Conservation (phyloP, 257 asterid species). For the Mentha longifolia region DNA sequence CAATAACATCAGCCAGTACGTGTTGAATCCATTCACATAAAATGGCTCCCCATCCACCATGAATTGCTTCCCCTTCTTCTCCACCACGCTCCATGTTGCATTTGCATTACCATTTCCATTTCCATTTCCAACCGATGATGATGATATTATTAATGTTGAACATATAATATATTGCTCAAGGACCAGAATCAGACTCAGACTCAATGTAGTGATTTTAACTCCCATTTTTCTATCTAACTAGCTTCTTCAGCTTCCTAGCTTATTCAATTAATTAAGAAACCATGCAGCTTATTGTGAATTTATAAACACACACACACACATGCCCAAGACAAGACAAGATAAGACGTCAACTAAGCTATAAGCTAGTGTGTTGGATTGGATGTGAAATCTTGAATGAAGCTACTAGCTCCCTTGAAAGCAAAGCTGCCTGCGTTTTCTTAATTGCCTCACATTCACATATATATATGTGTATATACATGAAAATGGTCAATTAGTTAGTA, state of each 20-base stretch:
- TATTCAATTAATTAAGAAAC: slow-evolving; percentile 3
- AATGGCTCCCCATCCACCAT: slow-evolving; percentile 68
- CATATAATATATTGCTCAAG: neutral
- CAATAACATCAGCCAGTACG: slow-evolving; percentile 92
- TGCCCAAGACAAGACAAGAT: neutral
- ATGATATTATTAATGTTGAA: too few species aligned
- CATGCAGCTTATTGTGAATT: neutral
- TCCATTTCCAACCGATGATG: too few species aligned
- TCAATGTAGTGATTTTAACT: too few species aligned
- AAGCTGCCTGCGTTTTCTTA: neutral
- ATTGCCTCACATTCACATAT: too few species aligned
- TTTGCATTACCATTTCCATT: too few species aligned
- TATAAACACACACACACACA: neutral
- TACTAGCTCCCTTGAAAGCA: slow-evolving; percentile 53
- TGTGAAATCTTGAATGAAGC: neutral
- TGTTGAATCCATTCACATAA: slow-evolving; percentile 96
- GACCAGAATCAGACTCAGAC: neutral
- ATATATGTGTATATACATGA: too few species aligned
- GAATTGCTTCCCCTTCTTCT: slow-evolving; percentile 73
- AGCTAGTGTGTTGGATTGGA: too few species aligned
- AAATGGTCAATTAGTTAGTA: too few species aligned
- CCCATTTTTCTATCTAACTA: slow-evolving; percentile 17
- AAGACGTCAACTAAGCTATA: too few species aligned
- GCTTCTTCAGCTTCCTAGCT: neutral
- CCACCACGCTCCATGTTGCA: slow-evolving; percentile 65